These are phyloP conservation scores for Suillus clintonianus DNA, from an alignment of 768 basidiomycete species.

Conservation along the genomic window DNA sequence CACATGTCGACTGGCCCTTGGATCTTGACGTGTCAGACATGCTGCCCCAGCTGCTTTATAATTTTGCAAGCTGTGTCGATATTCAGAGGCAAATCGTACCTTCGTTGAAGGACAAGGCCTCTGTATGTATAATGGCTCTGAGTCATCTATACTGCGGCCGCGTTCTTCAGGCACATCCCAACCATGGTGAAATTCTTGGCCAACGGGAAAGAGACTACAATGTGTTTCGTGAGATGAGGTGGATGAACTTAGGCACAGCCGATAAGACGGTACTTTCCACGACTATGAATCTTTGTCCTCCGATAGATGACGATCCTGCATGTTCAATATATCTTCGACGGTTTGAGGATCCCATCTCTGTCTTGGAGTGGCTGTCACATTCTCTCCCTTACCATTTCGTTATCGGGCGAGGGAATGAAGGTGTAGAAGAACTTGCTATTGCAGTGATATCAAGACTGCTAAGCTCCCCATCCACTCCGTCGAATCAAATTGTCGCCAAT, in stretches of 20 bases:
- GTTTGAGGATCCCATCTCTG: background rate
- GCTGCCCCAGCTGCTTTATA: no score
- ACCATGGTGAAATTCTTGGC: background rate
- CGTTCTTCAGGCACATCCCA: background rate
- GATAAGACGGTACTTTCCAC: background rate
- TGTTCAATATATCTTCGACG: rapidly evolving
- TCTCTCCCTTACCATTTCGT: background rate
- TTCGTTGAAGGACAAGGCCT: no score
- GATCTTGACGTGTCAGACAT: no score
- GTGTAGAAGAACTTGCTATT: background rate
- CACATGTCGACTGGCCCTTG: no score
- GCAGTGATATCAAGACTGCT: background rate
- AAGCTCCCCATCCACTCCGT: background rate
- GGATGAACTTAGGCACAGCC: rapidly evolving
- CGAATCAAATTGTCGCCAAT: background rate
- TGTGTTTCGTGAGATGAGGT: rapidly evolving
- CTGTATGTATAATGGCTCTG: background rate
- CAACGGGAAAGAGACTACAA: background rate
- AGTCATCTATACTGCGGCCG: background rate
- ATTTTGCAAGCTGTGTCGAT: no score
- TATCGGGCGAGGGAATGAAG: background rate
- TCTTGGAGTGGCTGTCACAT: background rate
- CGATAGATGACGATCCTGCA: background rate
- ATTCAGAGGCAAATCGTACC: no score
- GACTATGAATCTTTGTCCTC: background rate